Conservation (phyloP, 176 grass and related monocot genomes). For the Ensete glaucum region DNA sequence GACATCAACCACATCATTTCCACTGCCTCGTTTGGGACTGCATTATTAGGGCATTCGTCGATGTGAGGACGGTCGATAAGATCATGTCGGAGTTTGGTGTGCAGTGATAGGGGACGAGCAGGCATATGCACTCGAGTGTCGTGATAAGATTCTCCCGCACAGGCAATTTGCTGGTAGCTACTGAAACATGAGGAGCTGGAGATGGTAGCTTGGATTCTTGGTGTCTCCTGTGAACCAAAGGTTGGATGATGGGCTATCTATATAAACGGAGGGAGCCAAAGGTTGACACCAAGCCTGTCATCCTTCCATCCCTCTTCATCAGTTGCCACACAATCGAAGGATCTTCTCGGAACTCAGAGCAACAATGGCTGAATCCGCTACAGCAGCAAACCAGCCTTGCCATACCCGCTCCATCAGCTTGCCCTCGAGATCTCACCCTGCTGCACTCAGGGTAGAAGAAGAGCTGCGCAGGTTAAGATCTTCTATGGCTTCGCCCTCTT, state of each 20-base stretch:
- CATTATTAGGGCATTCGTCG: too few species aligned
- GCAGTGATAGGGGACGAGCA: too few species aligned
- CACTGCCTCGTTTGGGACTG: too few species aligned
- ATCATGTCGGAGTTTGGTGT: too few species aligned
- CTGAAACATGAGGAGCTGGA: too few species aligned
- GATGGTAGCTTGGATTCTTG: not conserved
- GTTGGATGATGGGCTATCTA: not conserved
- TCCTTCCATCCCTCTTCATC: not conserved
- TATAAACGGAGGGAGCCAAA: not conserved
- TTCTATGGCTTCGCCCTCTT: not conserved
- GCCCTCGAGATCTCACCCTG: slow-evolving; percentile 12
- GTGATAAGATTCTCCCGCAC: too few species aligned
- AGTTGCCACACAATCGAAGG: not conserved
- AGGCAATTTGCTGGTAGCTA: too few species aligned
- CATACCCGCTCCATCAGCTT: slow-evolving; percentile 23
- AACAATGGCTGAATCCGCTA: not conserved
- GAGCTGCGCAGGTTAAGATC: not conserved
- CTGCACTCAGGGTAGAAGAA: not conserved
- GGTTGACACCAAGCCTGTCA: not conserved
- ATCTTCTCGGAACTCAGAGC: not conserved
- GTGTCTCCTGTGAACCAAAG: not conserved
- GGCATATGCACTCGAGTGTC: too few species aligned
- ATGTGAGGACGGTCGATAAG: too few species aligned
- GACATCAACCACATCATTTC: too few species aligned
- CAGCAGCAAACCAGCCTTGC: slow-evolving; percentile 1